phyloP scores from a whole-genome alignment of 768 basidiomycete species.

The Russula ochroleuca region DNA sequence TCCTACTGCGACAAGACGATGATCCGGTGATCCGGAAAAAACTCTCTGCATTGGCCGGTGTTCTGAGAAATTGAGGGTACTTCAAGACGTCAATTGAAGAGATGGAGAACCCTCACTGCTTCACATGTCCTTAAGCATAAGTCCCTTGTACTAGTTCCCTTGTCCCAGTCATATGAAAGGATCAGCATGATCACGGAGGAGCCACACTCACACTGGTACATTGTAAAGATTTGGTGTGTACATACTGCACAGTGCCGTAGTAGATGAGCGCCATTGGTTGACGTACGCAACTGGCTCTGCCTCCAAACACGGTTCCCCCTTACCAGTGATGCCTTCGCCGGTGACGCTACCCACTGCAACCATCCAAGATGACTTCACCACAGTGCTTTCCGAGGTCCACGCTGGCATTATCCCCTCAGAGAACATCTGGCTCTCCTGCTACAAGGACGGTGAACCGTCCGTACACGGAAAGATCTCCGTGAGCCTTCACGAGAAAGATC shows the following conservation, averaged over 20 bases:
- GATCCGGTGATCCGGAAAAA: no score
- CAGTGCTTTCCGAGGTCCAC: slow-evolving; percentile 26
- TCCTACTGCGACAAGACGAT: no score
- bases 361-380: slow-evolving; percentile 25
- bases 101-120: no score
- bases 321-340: slow-evolving; percentile 7
- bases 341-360: slow-evolving; percentile 23
- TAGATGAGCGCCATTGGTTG: no score
- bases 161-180: background rate
- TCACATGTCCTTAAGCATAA: background rate
- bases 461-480: slow-evolving; percentile 25
- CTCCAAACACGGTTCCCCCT: no score
- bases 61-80: background rate
- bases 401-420: slow-evolving; percentile 24
- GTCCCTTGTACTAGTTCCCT: background rate
- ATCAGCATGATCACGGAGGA: background rate
- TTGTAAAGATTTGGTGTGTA: background rate
- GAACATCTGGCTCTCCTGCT: slow-evolving; percentile 27
- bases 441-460: slow-evolving; percentile 24
- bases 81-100: no score
- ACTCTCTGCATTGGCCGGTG: background rate
- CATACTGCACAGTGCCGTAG: background rate
- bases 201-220: background rate
- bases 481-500: slow-evolving; percentile 23
- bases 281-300: no score